Evolutionary conservation across 805 yeast species (phyloP).

Genomic region (Ogataea saltuana): DNA sequence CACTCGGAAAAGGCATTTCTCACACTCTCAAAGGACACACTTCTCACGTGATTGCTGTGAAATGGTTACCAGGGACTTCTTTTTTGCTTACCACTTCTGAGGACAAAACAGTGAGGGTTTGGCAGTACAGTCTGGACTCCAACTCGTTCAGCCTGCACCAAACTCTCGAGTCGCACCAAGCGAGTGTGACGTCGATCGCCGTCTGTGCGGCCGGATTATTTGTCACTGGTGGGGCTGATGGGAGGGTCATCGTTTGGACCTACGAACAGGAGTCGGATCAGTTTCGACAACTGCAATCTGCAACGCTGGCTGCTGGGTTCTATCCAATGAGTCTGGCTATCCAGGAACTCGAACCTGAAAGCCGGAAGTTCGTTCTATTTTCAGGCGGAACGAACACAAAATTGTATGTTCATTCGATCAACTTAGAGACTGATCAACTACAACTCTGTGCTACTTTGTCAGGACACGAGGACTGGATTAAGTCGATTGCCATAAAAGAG

Average conservation of each 20-base stretch:
- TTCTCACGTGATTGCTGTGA: conserved; percentile 66
- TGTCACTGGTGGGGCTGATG: conserved; percentile 65
- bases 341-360: conserved; percentile 33
- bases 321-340: conserved; percentile 46
- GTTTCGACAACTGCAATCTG: conserved; percentile 8
- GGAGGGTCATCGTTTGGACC: conserved; percentile 58
- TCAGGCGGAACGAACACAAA: conserved; percentile 69
- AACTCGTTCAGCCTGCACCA: conserved; percentile 36
- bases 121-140: conserved; percentile 42
- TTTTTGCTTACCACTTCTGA: conserved; percentile 64
- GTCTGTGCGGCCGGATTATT: conserved; percentile 42
- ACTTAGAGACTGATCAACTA: conserved; percentile 28
- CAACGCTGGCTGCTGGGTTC: conserved; percentile 47
- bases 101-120: conserved; percentile 61
- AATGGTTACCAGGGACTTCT: conserved; percentile 48
- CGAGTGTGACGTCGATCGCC: conserved; percentile 57
- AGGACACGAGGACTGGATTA: conserved; percentile 98
- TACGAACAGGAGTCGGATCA: conserved; percentile 16
- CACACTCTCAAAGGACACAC: conserved; percentile 62
- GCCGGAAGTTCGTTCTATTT: conserved; percentile 54
- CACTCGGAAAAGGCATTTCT: conserved; percentile 45
- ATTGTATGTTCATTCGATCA: conserved; percentile 56
- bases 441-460: conserved; percentile 53
- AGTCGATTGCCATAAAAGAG: conserved; percentile 62
- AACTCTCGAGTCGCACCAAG: conserved; percentile 41